Conservation (phyloP, 345 rosid genomes). For the Dovyalis caffra region DNA sequence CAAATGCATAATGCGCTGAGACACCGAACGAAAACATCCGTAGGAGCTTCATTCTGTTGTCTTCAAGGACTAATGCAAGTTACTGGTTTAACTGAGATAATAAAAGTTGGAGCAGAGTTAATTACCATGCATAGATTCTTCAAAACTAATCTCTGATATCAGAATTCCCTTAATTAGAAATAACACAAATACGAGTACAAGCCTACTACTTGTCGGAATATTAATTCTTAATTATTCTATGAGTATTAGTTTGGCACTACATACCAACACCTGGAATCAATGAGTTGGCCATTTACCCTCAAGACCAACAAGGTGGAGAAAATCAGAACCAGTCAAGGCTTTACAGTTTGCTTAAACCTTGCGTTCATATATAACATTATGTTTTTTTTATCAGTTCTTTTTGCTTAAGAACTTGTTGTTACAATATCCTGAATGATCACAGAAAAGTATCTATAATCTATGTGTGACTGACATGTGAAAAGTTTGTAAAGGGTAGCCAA, state of each 20-base stretch:
- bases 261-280: background rate
- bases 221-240: too few species aligned
- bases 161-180: too few species aligned
- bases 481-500: background rate
- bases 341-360: background rate
- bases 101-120: too few species aligned
- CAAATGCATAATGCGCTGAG: background rate
- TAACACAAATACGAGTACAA: too few species aligned
- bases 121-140: background rate
- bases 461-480: background rate
- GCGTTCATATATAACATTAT: background rate
- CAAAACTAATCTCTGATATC: background rate
- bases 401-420: background rate
- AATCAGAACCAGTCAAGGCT: background rate
- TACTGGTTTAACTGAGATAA: too few species aligned
- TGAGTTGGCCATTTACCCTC: background rate
- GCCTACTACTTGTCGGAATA: too few species aligned
- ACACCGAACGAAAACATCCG: background rate
- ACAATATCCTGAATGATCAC: background rate
- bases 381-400: background rate
- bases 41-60: background rate
- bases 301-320: background rate
- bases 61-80: too few species aligned
- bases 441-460: background rate
- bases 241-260: too few species aligned